Evolutionary conservation across 768 basidiomycete species (phyloP).

Genomic region (Lentinula sp.): DNA sequence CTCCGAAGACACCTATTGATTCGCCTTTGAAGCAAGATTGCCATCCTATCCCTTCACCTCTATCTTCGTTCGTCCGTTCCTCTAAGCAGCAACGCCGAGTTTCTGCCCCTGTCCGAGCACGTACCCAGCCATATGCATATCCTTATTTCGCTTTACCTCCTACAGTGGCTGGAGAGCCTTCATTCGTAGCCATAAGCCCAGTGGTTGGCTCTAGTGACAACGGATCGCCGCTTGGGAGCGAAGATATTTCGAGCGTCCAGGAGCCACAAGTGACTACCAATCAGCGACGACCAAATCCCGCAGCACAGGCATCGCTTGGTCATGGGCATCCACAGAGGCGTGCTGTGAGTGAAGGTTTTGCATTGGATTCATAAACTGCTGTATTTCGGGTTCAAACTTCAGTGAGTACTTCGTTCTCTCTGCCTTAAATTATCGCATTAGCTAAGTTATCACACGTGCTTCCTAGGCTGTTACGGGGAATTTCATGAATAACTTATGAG

Average conservation of each 20-base stretch:
- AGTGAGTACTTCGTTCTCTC: neutral
- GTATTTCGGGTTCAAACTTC: neutral
- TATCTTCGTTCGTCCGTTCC: slow-evolving; percentile 8
- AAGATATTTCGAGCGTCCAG: neutral
- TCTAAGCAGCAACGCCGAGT: slow-evolving; percentile 12
- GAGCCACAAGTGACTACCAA: neutral
- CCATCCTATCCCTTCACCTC: neutral
- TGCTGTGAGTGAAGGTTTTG: neutral
- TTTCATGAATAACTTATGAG: neutral
- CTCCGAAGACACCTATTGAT: neutral
- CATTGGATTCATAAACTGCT: neutral
- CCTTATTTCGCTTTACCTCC: slow-evolving; percentile 27
- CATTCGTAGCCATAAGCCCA: neutral
- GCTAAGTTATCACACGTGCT: neutral
- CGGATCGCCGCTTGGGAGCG: no score
- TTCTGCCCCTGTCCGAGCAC: slow-evolving; percentile 11
- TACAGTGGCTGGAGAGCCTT: neutral
- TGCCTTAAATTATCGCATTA: neutral
- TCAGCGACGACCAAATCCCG: neutral
- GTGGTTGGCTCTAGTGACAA: neutral
- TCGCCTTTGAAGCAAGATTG: neutral
- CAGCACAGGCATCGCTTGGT: slow-evolving; percentile 10
- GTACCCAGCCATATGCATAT: slow-evolving; percentile 29
- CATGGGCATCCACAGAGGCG: slow-evolving; percentile 1
- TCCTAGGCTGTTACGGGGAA: neutral